Conservation (phyloP, 208 protist genomes). For the Wallacemonas sp. region DNA sequence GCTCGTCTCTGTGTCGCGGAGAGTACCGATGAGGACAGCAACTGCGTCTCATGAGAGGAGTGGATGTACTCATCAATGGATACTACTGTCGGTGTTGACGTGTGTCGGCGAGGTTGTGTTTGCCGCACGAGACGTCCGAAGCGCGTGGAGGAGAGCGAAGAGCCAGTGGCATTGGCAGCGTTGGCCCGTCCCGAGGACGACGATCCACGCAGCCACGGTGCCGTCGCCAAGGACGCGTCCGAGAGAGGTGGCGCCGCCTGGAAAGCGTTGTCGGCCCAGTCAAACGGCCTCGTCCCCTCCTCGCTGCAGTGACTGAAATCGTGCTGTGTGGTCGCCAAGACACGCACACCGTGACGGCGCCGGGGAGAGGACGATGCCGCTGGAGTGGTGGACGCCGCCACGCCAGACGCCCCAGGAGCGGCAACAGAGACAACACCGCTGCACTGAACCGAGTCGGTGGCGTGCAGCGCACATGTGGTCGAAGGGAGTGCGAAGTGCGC, state of each 20-base stretch:
- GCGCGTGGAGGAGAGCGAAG: no score
- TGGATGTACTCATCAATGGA: neutral
- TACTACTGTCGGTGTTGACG: neutral
- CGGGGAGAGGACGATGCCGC: neutral
- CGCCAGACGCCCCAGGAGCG: no score
- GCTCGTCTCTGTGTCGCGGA: no score
- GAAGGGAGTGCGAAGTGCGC: neutral
- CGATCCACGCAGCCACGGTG: constrained; percentile 5
- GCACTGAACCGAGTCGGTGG: neutral
- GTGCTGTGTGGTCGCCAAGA: neutral
- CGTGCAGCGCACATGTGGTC: no score
- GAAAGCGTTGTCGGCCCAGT: neutral
- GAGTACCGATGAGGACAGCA: neutral
- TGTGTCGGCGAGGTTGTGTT: neutral
- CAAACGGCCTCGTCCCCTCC: neutral
- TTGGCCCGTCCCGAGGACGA: no score
- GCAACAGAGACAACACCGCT: neutral
- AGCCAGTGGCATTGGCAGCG: no score
- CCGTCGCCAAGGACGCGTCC: neutral
- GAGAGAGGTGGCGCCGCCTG: neutral
- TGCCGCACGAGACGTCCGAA: neutral
- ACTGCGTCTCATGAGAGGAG: neutral
- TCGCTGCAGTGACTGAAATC: neutral
- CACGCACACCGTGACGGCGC: neutral
- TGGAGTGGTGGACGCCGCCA: neutral